Base-by-base conservation (phyloP, 1,284 basidiomycete species). In the Rhodotorula sp. region DNA sequence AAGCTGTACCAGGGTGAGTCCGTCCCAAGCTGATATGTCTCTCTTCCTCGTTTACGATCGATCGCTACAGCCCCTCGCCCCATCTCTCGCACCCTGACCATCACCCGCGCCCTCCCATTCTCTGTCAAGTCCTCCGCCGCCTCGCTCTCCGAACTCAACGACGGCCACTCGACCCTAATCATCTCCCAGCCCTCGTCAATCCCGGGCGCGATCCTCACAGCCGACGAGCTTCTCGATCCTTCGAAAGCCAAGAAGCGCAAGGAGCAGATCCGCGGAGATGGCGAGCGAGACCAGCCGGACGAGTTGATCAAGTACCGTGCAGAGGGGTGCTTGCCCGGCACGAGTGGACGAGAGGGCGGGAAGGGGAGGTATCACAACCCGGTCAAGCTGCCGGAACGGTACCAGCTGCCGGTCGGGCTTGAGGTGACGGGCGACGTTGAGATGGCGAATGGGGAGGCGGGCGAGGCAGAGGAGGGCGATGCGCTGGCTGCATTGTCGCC, bases 181-280 rank as follows among this genome's bases (percentile, higher is more conserved):
- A 50, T 47, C 26, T 72, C 73, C 28, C 73, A 74, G 34, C 73
- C 73, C 30, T 72, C 70, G 11, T 70, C 73, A 20, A 70, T 74
- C 40, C 73, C 73, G 5, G 73, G 73, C 28, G 68, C 70, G 24
- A 66, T 74, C 60, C 70, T 74, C 44, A 50, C 60, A 31, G 65
- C 73, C 52, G 53, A 30, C 11, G 73, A 70, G 46, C 68, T 74
- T 13, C 50, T 62, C 48, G 44, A 68, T 51, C 50, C 65, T 1
- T 24, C 31, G 4, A 37, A 28, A 26, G 64, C 22, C 22, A 57
- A 53, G 15, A 11, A 31, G 30, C 62, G 65, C 53, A 67, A 68
- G 37, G 65, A 62, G 26, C 40, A 54, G 51, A 50, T 65, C 24
- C 51, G 56, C 0, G 64, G 64, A 8, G 15, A 50, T 1, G 28